These are phyloP conservation scores for Striga hermonthica DNA, from an alignment of 305 asterid genomes.

Conservation along the genomic window DNA sequence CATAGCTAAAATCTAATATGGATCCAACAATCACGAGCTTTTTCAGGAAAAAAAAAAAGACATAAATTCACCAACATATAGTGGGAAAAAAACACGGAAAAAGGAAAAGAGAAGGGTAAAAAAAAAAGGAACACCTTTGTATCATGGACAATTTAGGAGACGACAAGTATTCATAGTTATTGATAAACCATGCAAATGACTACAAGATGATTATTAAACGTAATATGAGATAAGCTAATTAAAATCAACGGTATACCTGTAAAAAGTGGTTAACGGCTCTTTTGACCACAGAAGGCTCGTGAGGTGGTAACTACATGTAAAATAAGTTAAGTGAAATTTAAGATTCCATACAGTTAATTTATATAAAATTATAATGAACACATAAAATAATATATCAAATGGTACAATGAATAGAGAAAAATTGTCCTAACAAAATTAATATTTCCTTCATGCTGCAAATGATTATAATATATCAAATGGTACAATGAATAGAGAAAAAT, in stretches of 20 bases:
- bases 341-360: background rate
- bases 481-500: background rate
- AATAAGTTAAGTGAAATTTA: slow-evolving; percentile 15
- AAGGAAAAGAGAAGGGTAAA: background rate
- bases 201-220: background rate
- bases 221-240: background rate
- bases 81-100: background rate
- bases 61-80: background rate
- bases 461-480: background rate
- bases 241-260: slow-evolving; percentile 47
- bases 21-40: background rate
- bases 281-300: slow-evolving; percentile 77
- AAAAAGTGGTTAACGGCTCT: slow-evolving; percentile 84
- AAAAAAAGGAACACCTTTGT: background rate
- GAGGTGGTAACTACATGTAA: slow-evolving; percentile 75
- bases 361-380: background rate
- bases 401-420: background rate
- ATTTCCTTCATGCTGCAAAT: background rate
- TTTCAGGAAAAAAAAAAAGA: background rate
- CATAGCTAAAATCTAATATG: background rate
- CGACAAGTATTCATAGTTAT: background rate
- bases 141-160: background rate
- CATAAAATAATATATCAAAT: background rate
- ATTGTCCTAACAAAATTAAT: slow-evolving; percentile 3
- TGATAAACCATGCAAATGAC: background rate